Base-by-base conservation (phyloP, 208 protist species). In the Angomonas deanei region DNA sequence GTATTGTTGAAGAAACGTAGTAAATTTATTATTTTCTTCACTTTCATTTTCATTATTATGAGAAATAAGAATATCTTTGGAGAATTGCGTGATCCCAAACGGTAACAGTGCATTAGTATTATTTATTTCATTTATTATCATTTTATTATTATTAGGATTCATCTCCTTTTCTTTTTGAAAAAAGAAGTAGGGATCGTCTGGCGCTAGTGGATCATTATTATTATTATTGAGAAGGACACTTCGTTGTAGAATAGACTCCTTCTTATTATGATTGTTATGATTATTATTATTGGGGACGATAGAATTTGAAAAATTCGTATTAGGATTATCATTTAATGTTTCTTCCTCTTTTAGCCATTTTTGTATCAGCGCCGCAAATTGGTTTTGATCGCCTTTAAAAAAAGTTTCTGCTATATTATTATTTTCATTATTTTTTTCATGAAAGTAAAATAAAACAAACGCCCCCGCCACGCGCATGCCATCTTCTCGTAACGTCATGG, bases 391-490 rank as follows among this genome's bases (percentile, higher is more conserved):
- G 4, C 4, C 23, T 4, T 56, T 56, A 19, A 56, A 33, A 56
- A 56, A 56, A 17, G 23, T 10, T 17, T 56, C 50, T 11, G 28
- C 28, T n/a, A 56, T 56, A 32, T 56, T 24, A n/a, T 24, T 53
- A n/a, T 53, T 15, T 6, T 53, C 10, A n/a, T 53, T 53, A 15
- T 15, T 30, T 4, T 28, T 33, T 5, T 56, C 24, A 4, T 33
- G 5, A 19, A 30, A 28, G 23, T 32, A 56, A 19, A 56, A 33
- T 3, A 30, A 6, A 11, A 33, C 21, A 33, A 56, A 56, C 10
- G 50, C 50, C 10, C 26, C 50, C 26, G 50, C 50, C 23, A 56
- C 50, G 11, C 50, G 3, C 50, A 56, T 56, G n/a, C 26, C 50
- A 24, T 56, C 50, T 6, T 56, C 50, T 33, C 31, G 21, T 3